These are phyloP conservation scores for Wickerhamiella brachini DNA, from an alignment of 805 yeast genomes.

Conservation along the genomic window DNA sequence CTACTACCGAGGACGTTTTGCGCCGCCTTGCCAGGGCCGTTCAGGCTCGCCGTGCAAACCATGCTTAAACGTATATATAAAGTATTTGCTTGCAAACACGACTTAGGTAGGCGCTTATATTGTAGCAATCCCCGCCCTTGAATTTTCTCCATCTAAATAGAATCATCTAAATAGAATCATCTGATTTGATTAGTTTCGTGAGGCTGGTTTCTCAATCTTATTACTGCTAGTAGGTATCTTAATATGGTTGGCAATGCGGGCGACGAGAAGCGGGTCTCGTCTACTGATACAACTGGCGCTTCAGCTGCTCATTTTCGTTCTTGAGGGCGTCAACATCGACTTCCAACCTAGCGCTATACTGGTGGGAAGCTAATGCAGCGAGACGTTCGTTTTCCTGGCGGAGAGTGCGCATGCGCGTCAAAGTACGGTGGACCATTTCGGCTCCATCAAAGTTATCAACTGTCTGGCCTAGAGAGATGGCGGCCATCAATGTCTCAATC, in stretches of 20 bases:
- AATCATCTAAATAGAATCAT: no score
- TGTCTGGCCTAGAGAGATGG: constrained; percentile 10
- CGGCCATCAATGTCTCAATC: constrained; percentile 15
- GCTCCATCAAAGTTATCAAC: constrained; percentile 10
- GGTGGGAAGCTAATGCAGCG: constrained; percentile 8
- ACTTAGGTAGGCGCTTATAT: no score
- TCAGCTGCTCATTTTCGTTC: constrained; percentile 10
- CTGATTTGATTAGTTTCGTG: no score
- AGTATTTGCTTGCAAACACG: no score
- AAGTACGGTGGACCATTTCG: constrained; percentile 17
- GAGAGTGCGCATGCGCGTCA: constrained; percentile 12
- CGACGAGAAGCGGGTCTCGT: no score
- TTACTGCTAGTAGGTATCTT: no score
- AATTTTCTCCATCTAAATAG: no score
- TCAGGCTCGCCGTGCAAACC: constrained; percentile 46
- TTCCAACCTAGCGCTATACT: constrained; percentile 12
- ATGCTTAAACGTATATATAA: neutral
- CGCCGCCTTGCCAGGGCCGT: constrained; percentile 66
- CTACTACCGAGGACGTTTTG: constrained; percentile 61
- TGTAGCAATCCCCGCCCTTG: no score
- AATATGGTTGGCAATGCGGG: no score
- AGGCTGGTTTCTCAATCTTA: no score
- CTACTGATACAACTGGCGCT: constrained; percentile 3
- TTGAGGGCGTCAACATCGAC: constrained; percentile 8
- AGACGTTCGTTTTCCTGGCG: constrained; percentile 16